Evolutionary conservation across 257 asterid genomes (phyloP).

Genomic region (Petunia secreta): DNA sequence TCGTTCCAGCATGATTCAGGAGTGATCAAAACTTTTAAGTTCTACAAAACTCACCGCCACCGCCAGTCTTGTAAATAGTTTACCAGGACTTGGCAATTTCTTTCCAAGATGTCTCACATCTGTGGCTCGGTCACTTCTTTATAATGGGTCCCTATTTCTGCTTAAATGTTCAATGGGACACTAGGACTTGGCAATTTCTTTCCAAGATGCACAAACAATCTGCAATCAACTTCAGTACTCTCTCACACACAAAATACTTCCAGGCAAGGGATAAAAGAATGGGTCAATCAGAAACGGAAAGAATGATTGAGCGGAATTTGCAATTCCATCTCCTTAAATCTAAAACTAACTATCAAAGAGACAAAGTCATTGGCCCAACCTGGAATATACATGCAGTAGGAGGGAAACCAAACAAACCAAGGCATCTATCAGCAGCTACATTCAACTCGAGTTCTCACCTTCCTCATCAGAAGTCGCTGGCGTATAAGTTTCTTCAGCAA

Average conservation of each 20-base stretch:
- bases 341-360: conserved; percentile 42
- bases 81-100: background rate
- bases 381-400: conserved; percentile 34
- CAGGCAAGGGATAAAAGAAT: conserved; percentile 37
- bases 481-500: conserved; percentile 70
- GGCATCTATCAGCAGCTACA: conserved; percentile 22
- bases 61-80: conserved; percentile 9
- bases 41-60: background rate
- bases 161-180: background rate
- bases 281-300: conserved; percentile 24
- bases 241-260: conserved; percentile 29
- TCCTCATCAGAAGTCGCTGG: conserved; percentile 64
- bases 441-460: conserved; percentile 44
- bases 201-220: conserved; percentile 7
- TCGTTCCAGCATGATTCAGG: conserved; percentile 3
- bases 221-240: conserved; percentile 21
- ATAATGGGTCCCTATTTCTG: background rate
- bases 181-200: background rate
- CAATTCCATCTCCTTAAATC: conserved; percentile 38
- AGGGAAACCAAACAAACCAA: conserved; percentile 39
- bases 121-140: conserved; percentile 1
- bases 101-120: background rate
- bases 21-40: background rate
- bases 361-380: conserved; percentile 26
- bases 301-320: conserved; percentile 27